Base-by-base conservation (phyloP, 768 basidiomycete genomes). In the Termitomyces sp. region DNA sequence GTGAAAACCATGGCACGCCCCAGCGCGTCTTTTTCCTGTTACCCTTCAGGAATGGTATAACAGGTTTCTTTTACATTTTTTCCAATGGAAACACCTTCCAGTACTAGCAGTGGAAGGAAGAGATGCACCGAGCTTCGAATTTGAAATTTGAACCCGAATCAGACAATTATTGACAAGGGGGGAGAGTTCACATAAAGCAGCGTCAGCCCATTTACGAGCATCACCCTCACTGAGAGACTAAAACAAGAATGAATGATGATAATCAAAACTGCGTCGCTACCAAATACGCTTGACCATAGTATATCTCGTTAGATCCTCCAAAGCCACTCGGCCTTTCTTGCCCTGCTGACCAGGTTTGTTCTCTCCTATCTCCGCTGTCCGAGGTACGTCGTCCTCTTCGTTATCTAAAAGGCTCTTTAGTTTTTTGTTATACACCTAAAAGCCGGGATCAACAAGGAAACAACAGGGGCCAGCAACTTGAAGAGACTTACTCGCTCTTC, bases 211-310 rank as follows among this genome's bases (percentile, higher is more conserved):
- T 7, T 35, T 13, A 33, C 30, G 3, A 33, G 32, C n/a, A 38
- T 20, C 26, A 33, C 7, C 33, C 30, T 22, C 13, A 32, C 28
- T 43, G 20, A 7, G 6, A 42, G 18, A 32, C n/a, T 7, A 9
- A 28, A 28, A 4, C 3, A 30, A 42, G 14, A 38, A 22, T 26
- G 14, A 24, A 36, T 24, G 36, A 28, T 7, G 10, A 28, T 40
- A 40, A n/a, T 6, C 51, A 40, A 28, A 40, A n/a, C 8, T 32
- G 6, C 18, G 18, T 35, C 28, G 5, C 68, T 75, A 83, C 80
- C 80, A 95, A 46, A 96, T 95, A 53, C 92, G 79, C 68, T 96
- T 96, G 47, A 96, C 89, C 94, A 98, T 98, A 20, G 94, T 96
- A 76, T 90, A 98, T 56, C 94, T 73, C 35, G 92, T 96, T 50